Percentiles rank a stretch among this genome's conserved stretches.
Conservation (phyloP, 1,284 basidiomycete species). For the Ganoderma multipileum region DNA sequence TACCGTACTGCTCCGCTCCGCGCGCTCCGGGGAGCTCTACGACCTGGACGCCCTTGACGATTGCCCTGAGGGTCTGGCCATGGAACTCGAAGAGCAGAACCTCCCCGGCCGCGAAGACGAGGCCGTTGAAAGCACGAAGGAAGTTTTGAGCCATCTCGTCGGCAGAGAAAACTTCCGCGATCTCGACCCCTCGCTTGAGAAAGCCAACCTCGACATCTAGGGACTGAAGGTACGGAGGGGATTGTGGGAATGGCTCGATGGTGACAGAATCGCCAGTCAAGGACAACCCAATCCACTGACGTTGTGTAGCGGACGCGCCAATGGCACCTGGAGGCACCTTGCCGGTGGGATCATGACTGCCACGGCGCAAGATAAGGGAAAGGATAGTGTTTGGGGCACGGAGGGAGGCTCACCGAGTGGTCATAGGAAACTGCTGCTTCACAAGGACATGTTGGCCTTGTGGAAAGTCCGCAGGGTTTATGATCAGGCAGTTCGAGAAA, state of each 20-base stretch:
- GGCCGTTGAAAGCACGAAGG: slow-evolving; percentile 65
- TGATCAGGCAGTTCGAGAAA: slow-evolving; percentile 83
- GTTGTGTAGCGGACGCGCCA: slow-evolving; percentile 72
- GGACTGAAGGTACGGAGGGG: slow-evolving; percentile 77
- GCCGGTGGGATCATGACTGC: slow-evolving; percentile 80
- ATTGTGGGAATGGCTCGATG: slow-evolving; percentile 68
- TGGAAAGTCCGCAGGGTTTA: slow-evolving; percentile 78
- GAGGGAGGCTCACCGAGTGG: slow-evolving; percentile 65
- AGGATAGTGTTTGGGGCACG: not conserved
- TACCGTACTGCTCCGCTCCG: slow-evolving; percentile 62
- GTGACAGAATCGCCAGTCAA: slow-evolving; percentile 78
- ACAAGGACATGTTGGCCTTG: slow-evolving; percentile 78
- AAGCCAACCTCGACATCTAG: slow-evolving; percentile 86
- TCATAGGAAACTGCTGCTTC: slow-evolving; percentile 73
- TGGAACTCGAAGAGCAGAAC: slow-evolving; percentile 91
- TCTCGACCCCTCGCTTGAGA: slow-evolving; percentile 65
- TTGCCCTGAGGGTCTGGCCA: slow-evolving; percentile 83
- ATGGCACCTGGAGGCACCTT: slow-evolving; percentile 68
- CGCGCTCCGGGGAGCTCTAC: slow-evolving; percentile 75
- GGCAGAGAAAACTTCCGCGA: slow-evolving; percentile 78
- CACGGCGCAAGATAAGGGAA: not conserved
- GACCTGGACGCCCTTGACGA: slow-evolving; percentile 70
- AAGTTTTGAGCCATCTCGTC: slow-evolving; percentile 88
- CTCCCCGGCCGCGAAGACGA: slow-evolving; percentile 80
- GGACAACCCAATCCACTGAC: slow-evolving; percentile 89